Evolutionary conservation across 306 rosid genomes (phyloP).

Genomic region (Neltuma alba): DNA sequence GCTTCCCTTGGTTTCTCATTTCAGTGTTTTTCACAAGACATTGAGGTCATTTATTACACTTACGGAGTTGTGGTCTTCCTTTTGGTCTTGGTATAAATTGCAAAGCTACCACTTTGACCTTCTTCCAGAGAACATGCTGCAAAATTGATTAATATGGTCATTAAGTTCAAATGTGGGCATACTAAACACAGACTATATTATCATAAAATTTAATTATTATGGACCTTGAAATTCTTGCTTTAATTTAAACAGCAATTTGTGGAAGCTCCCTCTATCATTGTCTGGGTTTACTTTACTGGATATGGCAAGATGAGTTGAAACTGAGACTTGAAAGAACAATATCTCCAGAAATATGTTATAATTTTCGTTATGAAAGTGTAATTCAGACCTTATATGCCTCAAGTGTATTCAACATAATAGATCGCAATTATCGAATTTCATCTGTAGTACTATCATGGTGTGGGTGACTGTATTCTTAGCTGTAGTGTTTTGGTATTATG

Average conservation of each 20-base stretch:
- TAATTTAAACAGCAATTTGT: background rate
- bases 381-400: background rate
- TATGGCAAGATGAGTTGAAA: conserved; percentile 23
- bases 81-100: conserved; percentile 5
- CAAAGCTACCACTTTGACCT: background rate
- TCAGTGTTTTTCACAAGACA: background rate
- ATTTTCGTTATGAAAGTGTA: background rate
- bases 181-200: conserved; percentile 12
- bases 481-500: background rate
- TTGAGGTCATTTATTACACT: conserved; percentile 3
- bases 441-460: background rate
- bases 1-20: conserved; percentile 6
- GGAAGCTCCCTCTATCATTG: background rate
- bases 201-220: background rate
- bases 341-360: background rate
- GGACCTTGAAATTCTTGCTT: background rate
- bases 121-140: background rate
- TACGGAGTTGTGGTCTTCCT: conserved; percentile 9
- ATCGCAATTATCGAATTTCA: background rate
- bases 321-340: background rate
- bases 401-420: background rate
- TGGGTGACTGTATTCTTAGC: background rate
- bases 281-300: conserved; percentile 15
- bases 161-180: conserved; percentile 26
- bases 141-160: conserved; percentile 9